Evolutionary conservation across 768 basidiomycete genomes (phyloP).

Genomic region (Dacryopinax spathularia): DNA sequence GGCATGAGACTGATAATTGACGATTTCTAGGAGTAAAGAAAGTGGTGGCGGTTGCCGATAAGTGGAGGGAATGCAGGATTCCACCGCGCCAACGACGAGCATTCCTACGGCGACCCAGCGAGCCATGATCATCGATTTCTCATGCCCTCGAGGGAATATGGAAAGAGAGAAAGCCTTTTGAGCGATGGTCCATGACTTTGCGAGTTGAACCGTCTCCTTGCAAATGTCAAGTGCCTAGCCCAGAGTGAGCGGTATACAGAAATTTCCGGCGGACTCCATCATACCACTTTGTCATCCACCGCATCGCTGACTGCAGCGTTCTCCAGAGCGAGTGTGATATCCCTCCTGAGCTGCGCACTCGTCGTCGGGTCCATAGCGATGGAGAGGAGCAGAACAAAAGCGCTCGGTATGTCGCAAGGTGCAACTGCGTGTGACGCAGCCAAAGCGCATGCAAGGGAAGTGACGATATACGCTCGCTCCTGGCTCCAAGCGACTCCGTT

Average conservation of each 20-base stretch:
- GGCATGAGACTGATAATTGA: not conserved
- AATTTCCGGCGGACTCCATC: not conserved
- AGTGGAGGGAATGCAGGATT: not conserved
- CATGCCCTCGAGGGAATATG: not conserved
- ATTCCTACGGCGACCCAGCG: not conserved
- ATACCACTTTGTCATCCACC: not conserved
- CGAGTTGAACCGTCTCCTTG: not conserved
- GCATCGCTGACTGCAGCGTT: not conserved
- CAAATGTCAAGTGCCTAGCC: not conserved
- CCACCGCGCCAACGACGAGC: not conserved
- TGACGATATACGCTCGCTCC: not conserved
- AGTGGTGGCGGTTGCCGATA: not conserved
- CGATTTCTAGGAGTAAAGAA: not conserved
- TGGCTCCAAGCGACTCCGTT: not conserved
- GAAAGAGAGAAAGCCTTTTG: not conserved
- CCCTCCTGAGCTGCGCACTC: conserved; percentile 31
- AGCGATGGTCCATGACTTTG: not conserved
- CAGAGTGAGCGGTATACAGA: not conserved
- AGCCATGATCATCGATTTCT: not conserved
- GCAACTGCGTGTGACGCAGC: not conserved
- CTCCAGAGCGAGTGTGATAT: conserved; percentile 37
- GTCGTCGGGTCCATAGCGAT: conserved; percentile 43
- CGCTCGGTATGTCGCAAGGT: not conserved
- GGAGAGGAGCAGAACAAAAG: conserved; percentile 27
- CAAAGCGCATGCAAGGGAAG: not conserved